These are phyloP conservation scores for Bipolaris gigantea DNA, from an alignment of 2,329 filamentous ascomycete genomes.

Conservation along the genomic window DNA sequence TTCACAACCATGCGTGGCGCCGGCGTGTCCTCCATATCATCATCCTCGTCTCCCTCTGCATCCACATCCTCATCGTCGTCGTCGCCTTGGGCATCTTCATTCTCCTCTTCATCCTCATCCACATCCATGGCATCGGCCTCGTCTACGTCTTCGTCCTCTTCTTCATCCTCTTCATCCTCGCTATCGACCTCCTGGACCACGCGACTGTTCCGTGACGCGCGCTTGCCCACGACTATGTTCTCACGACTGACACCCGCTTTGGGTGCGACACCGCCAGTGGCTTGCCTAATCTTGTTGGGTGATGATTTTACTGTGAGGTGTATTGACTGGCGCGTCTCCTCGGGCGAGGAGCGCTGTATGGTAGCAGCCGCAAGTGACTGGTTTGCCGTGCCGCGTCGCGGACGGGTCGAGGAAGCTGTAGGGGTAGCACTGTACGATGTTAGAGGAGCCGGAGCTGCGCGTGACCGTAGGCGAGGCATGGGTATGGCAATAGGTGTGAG, in stretches of 20 bases:
- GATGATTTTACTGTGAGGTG: slow-evolving; percentile 55
- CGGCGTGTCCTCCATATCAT: slow-evolving; percentile 42
- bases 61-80: slow-evolving; percentile 48
- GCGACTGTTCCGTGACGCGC: slow-evolving; percentile 44
- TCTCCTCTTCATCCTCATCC: slow-evolving; percentile 44
- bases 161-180: slow-evolving; percentile 47
- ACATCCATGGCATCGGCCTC: slow-evolving; percentile 47
- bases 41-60: slow-evolving; percentile 45
- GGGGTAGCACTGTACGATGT: slow-evolving; percentile 41
- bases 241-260: slow-evolving; percentile 38
- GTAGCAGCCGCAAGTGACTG: slow-evolving; percentile 40
- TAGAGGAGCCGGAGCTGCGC: slow-evolving; percentile 36
- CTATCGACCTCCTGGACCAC: slow-evolving; percentile 46
- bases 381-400: slow-evolving; percentile 42
- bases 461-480: slow-evolving; percentile 45
- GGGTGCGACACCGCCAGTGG: slow-evolving; percentile 43
- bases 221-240: slow-evolving; percentile 45
- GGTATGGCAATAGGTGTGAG: slow-evolving; percentile 18
- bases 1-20: slow-evolving; percentile 32
- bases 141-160: slow-evolving; percentile 43
- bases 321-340: slow-evolving; percentile 50
- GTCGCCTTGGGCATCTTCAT: slow-evolving; percentile 40
- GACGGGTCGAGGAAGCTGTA: slow-evolving; percentile 42
- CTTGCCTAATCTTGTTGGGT: slow-evolving; percentile 53
- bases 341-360: slow-evolving; percentile 46